A percentile compares a stretch with the other conserved stretches of the same genome.
These are phyloP conservation scores for Thoreauomyces humboldtii DNA, from an alignment of 192 early-diverging fungal species.

Conservation along the genomic window DNA sequence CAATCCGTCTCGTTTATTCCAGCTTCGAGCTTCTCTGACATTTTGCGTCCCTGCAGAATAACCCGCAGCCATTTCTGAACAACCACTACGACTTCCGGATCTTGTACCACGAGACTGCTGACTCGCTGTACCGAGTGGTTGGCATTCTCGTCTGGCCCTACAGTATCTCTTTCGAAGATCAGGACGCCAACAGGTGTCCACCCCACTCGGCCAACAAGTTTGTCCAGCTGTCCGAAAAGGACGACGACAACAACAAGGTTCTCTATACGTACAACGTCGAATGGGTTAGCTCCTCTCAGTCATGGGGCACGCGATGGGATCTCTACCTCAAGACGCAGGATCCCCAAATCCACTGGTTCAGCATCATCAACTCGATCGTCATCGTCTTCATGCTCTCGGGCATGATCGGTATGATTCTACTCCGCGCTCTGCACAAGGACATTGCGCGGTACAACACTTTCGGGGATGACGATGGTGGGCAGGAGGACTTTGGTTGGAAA, in stretches of 20 bases:
- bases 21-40: not conserved
- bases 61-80: slow-evolving; percentile 53
- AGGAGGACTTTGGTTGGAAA: slow-evolving; percentile 69
- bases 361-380: slow-evolving; percentile 58
- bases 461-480: slow-evolving; percentile 50
- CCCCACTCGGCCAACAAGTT: slow-evolving; percentile 11
- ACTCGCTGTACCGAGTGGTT: slow-evolving; percentile 69
- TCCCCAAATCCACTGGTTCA: slow-evolving; percentile 62
- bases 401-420: slow-evolving; percentile 60
- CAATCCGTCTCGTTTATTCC: not conserved
- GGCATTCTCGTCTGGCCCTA: slow-evolving; percentile 77
- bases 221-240: not conserved
- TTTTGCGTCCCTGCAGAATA: not conserved
- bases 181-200: slow-evolving; percentile 2
- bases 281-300: slow-evolving; percentile 29
- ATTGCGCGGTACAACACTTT: slow-evolving; percentile 57
- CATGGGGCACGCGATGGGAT: slow-evolving; percentile 64
- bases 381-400: slow-evolving; percentile 56
- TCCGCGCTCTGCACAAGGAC: slow-evolving; percentile 58
- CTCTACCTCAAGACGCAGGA: slow-evolving; percentile 53
- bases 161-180: slow-evolving; percentile 43
- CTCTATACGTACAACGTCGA: slow-evolving; percentile 50
- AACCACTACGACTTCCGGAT: slow-evolving; percentile 89
- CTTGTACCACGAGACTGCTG: slow-evolving; percentile 54
- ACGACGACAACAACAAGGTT: slow-evolving; percentile 31